Conservation (phyloP, 345 rosid species). For the Euclidium syriacum region DNA sequence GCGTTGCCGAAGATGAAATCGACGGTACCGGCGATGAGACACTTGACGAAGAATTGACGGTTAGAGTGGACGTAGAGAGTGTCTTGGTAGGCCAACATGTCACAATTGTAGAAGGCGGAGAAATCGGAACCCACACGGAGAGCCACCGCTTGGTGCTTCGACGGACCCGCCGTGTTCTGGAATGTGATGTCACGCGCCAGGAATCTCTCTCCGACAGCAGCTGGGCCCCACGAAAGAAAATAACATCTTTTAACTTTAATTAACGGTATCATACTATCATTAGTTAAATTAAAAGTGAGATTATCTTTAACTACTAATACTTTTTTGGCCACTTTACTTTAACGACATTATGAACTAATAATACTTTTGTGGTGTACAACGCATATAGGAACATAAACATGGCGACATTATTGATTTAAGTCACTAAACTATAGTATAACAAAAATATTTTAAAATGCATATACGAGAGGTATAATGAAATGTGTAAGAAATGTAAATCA, state of each 20-base stretch:
- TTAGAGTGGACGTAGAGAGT: constrained; percentile 63
- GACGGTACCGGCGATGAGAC: constrained; percentile 66
- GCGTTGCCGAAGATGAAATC: constrained; percentile 84
- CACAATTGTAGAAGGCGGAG: constrained; percentile 74
- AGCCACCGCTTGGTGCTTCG: constrained; percentile 76
- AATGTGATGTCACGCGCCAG: constrained; percentile 69
- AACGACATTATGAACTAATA: no score
- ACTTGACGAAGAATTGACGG: constrained; percentile 67
- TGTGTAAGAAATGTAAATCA: background rate
- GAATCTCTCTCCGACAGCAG: constrained; percentile 70
- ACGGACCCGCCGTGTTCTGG: constrained; percentile 76
- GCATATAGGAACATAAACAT: no score
- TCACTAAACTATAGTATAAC: no score
- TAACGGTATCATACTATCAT: background rate
- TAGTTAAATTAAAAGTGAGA: no score
- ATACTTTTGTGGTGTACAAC: no score
- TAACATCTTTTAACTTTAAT: background rate
- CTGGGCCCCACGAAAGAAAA: constrained; percentile 34
- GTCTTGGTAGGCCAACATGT: constrained; percentile 76
- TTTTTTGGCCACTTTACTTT: background rate
- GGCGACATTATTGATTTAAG: no score
- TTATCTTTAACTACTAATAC: no score
- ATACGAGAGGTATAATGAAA: background rate
- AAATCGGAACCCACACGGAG: constrained; percentile 75
- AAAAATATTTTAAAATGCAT: no score